Evolutionary conservation across 1,284 basidiomycete genomes (phyloP).

Genomic region (Xerocomus amazonicus): DNA sequence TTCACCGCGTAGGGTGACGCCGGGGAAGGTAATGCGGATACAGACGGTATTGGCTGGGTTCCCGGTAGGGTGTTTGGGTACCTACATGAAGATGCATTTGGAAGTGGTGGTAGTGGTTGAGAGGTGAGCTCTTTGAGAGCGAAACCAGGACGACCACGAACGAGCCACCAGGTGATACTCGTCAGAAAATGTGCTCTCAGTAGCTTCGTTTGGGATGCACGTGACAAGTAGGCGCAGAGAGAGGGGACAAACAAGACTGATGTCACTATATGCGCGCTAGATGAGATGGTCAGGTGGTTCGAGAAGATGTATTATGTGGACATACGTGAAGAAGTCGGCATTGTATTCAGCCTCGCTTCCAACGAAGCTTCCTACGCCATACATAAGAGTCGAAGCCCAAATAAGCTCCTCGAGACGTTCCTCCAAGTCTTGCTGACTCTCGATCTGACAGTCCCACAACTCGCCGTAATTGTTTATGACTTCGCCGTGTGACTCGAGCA

Average conservation of each 20-base stretch:
- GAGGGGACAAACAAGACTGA: slow-evolving; percentile 35
- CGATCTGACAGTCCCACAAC: slow-evolving; percentile 31
- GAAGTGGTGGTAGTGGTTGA: slow-evolving; percentile 22
- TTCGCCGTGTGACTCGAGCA: slow-evolving; percentile 32
- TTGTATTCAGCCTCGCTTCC: slow-evolving; percentile 23
- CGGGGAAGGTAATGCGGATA: slow-evolving; percentile 20
- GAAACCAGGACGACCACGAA: slow-evolving; percentile 33
- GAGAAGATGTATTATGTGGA: not conserved
- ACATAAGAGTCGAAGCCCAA: slow-evolving; percentile 32
- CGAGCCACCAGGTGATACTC: slow-evolving; percentile 37
- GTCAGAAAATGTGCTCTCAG: slow-evolving; percentile 35
- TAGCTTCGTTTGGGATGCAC: slow-evolving; percentile 24
- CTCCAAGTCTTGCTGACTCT: slow-evolving; percentile 26
- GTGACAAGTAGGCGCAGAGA: slow-evolving; percentile 31
- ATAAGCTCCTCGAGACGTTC: slow-evolving; percentile 32
- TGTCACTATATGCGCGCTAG: slow-evolving; percentile 34
- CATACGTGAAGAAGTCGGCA: slow-evolving; percentile 35
- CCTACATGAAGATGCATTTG: slow-evolving; percentile 16
- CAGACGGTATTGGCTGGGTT: slow-evolving; percentile 35
- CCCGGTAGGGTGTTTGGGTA: slow-evolving; percentile 25
- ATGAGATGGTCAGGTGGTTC: slow-evolving; percentile 32
- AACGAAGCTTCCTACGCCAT: slow-evolving; percentile 35
- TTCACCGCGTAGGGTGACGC: slow-evolving; percentile 24
- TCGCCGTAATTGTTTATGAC: slow-evolving; percentile 31
- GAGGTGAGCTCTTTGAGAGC: slow-evolving; percentile 26